These are phyloP conservation scores for Aspergillus sp. DNA, from an alignment of 2,329 filamentous ascomycete genomes.

Conservation along the genomic window DNA sequence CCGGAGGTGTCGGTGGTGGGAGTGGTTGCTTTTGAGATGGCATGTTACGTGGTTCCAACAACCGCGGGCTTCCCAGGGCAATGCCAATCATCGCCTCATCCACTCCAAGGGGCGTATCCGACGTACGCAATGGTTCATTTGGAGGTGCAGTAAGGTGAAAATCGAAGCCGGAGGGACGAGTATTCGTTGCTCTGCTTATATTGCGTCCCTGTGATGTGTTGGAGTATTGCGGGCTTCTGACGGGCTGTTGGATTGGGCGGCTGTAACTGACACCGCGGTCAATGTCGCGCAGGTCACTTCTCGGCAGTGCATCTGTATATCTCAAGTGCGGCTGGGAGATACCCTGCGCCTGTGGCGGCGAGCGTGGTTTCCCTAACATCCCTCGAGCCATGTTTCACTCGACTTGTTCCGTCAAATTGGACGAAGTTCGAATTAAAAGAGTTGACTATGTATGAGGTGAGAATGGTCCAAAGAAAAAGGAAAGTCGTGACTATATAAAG, in stretches of 20 bases:
- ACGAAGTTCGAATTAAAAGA: slow-evolving; percentile 8
- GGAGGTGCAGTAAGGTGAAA: slow-evolving; percentile 31
- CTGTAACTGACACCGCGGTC: slow-evolving; percentile 11
- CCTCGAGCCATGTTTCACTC: slow-evolving; percentile 28
- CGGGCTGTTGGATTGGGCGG: slow-evolving; percentile 11
- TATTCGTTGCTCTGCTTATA: slow-evolving; percentile 16
- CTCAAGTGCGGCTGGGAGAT: slow-evolving; percentile 35
- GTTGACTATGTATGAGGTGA: neutral
- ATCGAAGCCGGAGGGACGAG: slow-evolving; percentile 26
- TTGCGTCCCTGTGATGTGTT: slow-evolving; percentile 18
- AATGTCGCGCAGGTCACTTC: slow-evolving; percentile 29
- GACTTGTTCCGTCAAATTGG: neutral
- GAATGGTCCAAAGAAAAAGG: neutral
- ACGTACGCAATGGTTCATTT: slow-evolving; percentile 21
- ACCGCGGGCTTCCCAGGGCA: slow-evolving; percentile 68
- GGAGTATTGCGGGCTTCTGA: slow-evolving; percentile 24
- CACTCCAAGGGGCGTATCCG: slow-evolving; percentile 16
- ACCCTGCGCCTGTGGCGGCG: slow-evolving; percentile 23
- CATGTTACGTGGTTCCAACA: slow-evolving; percentile 22
- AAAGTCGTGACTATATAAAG: slow-evolving; percentile 16
- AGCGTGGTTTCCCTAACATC: slow-evolving; percentile 30
- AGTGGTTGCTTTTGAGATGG: slow-evolving; percentile 18
- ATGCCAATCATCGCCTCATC: slow-evolving; percentile 64
- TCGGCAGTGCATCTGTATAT: slow-evolving; percentile 32
- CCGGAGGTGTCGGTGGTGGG: slow-evolving; percentile 11